phyloP scores from a whole-genome alignment of 116 monocot genomes.

The Dioscorea cayenensis region DNA sequence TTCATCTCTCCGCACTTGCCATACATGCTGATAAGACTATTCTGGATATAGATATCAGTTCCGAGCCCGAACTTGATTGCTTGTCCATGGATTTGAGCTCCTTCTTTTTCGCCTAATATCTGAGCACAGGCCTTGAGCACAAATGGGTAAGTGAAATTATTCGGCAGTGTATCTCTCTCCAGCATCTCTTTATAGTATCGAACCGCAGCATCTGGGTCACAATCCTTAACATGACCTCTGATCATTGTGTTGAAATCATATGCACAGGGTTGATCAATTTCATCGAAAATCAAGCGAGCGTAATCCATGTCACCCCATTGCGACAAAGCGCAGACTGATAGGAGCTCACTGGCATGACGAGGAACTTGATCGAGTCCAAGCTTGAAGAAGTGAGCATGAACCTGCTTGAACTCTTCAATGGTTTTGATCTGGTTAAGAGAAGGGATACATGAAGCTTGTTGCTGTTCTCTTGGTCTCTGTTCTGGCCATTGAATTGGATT shows the following conservation, averaged over 20 bases:
- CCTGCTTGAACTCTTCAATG: conserved; percentile 56
- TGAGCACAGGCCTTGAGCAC: conserved; percentile 61
- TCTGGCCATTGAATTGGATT: conserved; percentile 2
- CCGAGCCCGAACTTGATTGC: conserved; percentile 38
- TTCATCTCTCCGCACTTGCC: conserved; percentile 49
- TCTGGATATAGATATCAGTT: conserved; percentile 41
- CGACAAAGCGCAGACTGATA: conserved; percentile 43
- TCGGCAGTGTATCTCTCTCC: conserved; percentile 25
- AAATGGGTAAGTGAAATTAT: conserved; percentile 75
- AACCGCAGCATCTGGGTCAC: conserved; percentile 33
- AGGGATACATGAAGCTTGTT: conserved; percentile 5
- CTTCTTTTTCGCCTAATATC: conserved; percentile 23
- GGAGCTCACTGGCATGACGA: conserved; percentile 32
- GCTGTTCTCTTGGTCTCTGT: conserved; percentile 10
- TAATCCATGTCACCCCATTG: conserved; percentile 65
- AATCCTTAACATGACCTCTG: conserved; percentile 30
- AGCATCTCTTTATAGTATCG: conserved; percentile 44
- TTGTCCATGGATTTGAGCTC: conserved; percentile 57
- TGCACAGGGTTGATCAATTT: conserved; percentile 26
- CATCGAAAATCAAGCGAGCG: conserved; percentile 49
- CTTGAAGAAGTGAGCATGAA: conserved; percentile 59
- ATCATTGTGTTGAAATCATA: conserved; percentile 76
- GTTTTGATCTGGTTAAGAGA: conserved; percentile 21
- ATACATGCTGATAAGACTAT: conserved; percentile 73
- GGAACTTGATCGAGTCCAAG: conserved; percentile 36